phyloP scores from a whole-genome alignment of 305 asterid genomes.

The Coffea humblotiana region DNA sequence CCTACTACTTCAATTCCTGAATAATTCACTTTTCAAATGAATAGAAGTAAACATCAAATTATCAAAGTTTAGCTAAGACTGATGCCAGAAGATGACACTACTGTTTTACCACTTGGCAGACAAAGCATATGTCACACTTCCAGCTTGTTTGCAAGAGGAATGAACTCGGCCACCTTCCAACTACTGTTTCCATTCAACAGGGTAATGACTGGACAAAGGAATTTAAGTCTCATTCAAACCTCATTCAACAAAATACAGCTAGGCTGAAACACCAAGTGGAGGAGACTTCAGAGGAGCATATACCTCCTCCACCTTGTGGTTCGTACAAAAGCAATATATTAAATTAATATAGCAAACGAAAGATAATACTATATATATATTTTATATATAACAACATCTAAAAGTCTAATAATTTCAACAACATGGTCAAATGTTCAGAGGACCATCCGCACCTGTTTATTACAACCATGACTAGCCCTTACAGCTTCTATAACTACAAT shows the following conservation, averaged over 20 bases:
- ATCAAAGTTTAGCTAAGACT: not conserved
- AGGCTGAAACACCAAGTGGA: constrained; percentile 1
- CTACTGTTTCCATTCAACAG: not conserved
- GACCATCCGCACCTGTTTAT: constrained; percentile 27
- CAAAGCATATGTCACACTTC: not conserved
- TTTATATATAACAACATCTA: constrained; percentile 27
- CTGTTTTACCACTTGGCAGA: not conserved
- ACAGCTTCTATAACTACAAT: constrained; percentile 31
- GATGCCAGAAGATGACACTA: not conserved
- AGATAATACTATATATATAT: constrained; percentile 20
- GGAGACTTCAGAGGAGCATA: not conserved
- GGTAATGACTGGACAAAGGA: not conserved
- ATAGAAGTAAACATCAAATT: not conserved
- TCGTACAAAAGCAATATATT: constrained; percentile 5
- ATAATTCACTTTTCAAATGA: not conserved
- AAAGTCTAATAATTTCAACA: constrained; percentile 26
- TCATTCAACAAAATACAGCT: constrained; percentile 41
- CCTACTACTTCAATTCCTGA: not conserved
- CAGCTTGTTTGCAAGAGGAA: constrained; percentile 14
- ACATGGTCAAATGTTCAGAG: constrained; percentile 26
- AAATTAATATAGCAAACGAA: constrained; percentile 3
- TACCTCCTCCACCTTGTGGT: not conserved
- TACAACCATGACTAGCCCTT: constrained; percentile 38
- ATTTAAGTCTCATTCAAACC: not conserved
- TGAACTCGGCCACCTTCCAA: constrained; percentile 21